phyloP scores from a whole-genome alignment of 345 rosid species.

The Heritiera littoralis region DNA sequence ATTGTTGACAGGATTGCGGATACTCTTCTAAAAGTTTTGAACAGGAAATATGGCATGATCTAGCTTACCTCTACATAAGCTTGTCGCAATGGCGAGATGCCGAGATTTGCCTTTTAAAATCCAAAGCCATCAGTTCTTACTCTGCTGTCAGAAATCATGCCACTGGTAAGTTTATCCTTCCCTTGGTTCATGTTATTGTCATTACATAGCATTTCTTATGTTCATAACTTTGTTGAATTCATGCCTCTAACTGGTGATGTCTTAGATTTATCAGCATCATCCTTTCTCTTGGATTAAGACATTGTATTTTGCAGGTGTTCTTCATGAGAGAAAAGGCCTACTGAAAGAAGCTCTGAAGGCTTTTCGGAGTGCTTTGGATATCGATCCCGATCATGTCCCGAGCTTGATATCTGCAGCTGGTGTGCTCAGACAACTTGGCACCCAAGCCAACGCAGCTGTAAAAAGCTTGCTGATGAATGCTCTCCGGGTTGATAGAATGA shows the following conservation, averaged over 20 bases:
- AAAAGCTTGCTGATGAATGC: conserved; percentile 77
- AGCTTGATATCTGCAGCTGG: conserved; percentile 67
- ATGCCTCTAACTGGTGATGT: not conserved
- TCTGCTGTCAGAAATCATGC: conserved; percentile 59
- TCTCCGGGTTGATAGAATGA: conserved; percentile 56
- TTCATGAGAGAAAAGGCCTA: conserved; percentile 52
- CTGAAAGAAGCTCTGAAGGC: conserved; percentile 60
- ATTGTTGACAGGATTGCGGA: conserved; percentile 38
- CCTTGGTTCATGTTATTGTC: not conserved
- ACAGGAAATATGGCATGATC: conserved; percentile 76
- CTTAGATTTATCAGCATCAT: too few relatives aligned
- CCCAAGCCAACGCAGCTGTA: conserved; percentile 38
- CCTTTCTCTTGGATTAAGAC: too few relatives aligned
- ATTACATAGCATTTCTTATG: not conserved
- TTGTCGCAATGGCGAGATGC: conserved; percentile 71
- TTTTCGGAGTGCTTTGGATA: conserved; percentile 50
- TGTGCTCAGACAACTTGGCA: conserved; percentile 45
- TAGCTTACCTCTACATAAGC: conserved; percentile 62
- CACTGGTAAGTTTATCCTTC: conserved; percentile 40
- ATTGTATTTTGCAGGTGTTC: conserved; percentile 44
- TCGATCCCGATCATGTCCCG: conserved; percentile 63
- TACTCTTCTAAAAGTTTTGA: conserved; percentile 49
- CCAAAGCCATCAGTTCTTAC: conserved; percentile 50
- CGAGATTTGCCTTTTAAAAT: conserved; percentile 77
- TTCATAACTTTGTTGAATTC: not conserved